Base-by-base conservation (phyloP, 257 asterid genomes). In the Solanum chmielewskii region DNA sequence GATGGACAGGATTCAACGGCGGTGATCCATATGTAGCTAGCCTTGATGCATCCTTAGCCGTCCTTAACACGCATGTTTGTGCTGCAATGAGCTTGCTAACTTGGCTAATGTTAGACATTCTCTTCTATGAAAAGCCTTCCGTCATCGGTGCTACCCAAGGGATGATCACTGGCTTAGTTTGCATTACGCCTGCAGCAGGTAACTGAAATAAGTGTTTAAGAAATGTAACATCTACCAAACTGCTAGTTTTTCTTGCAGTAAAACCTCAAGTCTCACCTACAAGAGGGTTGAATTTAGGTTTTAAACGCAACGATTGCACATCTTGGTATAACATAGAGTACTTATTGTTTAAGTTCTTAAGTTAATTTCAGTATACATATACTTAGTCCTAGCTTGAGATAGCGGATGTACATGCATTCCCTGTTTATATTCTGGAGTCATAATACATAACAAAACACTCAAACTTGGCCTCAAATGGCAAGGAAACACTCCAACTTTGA, bases 101-200 rank as follows among this genome's bases (percentile, higher is more conserved):
- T 3, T 93, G 97, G 98, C 94, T 93, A 5, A 66, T 93, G 7
- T 21, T 95, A 33, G 98, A 95, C 89, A 92, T 94, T 35, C 89
- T 94, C 11, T 92, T 95, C 92, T 93, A 93, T 42, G 92, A 87
- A 4, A 95, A 94, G 88, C 97, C 97, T 5, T 94, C 98, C 1
- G 98, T 95, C 7, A 93, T 95, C 35, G 98, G 98, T 6, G 98
- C 98, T 29, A 92, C 95, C 0, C 98, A 95, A 77, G 98, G 98
- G 27, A 91, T 95, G 96, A 95, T 94, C 93, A 95, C 98, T 37
- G 98, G 98, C 88, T 74, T 95, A 13, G 97, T 95, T 21, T 95
- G 98, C 94, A 93, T 95, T 85, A 95, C 98, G 21, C 98, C 98
- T 4, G 97, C 98, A 3, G 98, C 98, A 70, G 98, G 98, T 94